A percentile compares a stretch with the other conserved stretches of the same genome.
Evolutionary conservation across 352 stramenopile genomes (phyloP).

Genomic region (Globisporangium cederbergense): DNA sequence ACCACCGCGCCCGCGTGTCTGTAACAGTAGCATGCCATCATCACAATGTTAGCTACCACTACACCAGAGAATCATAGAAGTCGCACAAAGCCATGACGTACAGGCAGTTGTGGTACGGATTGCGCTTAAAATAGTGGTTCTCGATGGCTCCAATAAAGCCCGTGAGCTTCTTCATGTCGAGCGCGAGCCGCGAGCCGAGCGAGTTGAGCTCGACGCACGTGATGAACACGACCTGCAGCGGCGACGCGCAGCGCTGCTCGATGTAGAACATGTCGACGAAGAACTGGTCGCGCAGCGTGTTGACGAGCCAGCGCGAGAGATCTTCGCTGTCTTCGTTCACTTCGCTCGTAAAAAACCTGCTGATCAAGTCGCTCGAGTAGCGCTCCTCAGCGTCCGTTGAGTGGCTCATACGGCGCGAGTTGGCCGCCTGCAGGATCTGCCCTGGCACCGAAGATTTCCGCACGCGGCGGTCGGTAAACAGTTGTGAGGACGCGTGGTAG

Average conservation of each 20-base stretch:
- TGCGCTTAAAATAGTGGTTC: constrained; percentile 56
- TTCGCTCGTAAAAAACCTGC: constrained; percentile 17
- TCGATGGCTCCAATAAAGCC: constrained; percentile 52
- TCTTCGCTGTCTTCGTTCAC: constrained; percentile 27
- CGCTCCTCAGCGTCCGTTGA: constrained; percentile 17
- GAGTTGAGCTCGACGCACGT: constrained; percentile 56
- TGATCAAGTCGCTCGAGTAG: constrained; percentile 22
- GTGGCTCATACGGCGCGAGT: constrained; percentile 21
- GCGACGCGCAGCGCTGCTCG: constrained; percentile 36
- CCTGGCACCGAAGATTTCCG: constrained; percentile 11
- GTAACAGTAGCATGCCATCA: constrained; percentile 1
- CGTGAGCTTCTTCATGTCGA: constrained; percentile 42
- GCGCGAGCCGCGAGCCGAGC: constrained; percentile 36
- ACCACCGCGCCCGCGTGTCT: constrained; percentile 64
- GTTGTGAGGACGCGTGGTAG: constrained; percentile 7
- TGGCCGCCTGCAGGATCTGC: constrained; percentile 17
- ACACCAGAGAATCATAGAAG: neutral
- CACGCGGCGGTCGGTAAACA: constrained; percentile 10
- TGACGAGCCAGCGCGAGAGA: constrained; percentile 45
- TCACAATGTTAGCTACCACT: neutral
- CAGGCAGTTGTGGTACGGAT: constrained; percentile 74
- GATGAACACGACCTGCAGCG: constrained; percentile 50
- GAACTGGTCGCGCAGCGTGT: constrained; percentile 53
- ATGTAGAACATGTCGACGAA: constrained; percentile 68
- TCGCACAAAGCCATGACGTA: constrained; percentile 22